Evolutionary conservation across 768 basidiomycete species (phyloP).

Genomic region (Cyclocybe cylindracea): DNA sequence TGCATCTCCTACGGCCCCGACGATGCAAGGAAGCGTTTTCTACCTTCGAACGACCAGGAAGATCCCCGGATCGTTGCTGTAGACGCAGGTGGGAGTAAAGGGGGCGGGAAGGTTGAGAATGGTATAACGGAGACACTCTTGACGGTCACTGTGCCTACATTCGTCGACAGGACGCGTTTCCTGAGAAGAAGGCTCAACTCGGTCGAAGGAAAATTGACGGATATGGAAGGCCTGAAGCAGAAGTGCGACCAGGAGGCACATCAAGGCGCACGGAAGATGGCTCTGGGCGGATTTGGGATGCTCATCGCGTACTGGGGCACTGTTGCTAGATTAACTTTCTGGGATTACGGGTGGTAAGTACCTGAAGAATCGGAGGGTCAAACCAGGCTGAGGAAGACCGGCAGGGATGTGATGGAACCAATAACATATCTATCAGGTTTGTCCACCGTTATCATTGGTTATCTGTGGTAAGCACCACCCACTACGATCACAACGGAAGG

Average conservation of each 20-base stretch:
- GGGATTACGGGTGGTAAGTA: slow-evolving; percentile 55
- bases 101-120: slow-evolving; percentile 1
- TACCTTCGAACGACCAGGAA: slow-evolving; percentile 4
- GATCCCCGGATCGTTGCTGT: background rate
- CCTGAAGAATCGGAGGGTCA: background rate
- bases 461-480: slow-evolving; percentile 45
- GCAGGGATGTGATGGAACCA: slow-evolving; percentile 72
- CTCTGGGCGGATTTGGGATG: slow-evolving; percentile 57
- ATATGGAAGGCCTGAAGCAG: slow-evolving; percentile 56
- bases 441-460: slow-evolving; percentile 60
- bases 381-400: background rate
- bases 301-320: slow-evolving; percentile 65
- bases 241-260: slow-evolving; percentile 59
- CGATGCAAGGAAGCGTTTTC: slow-evolving; percentile 1
- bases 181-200: slow-evolving; percentile 46
- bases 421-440: slow-evolving; percentile 67
- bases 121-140: slow-evolving; percentile 27
- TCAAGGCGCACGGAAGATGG: slow-evolving; percentile 55
- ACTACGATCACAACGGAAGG: background rate
- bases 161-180: slow-evolving; percentile 61
- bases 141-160: slow-evolving; percentile 61
- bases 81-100: background rate
- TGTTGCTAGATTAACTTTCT: slow-evolving; percentile 66
- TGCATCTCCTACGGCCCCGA: slow-evolving; percentile 30
- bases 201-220: slow-evolving; percentile 43